Conservation (phyloP, 176 grass and related monocot genomes). For the Dendrocalamus sinicus region DNA sequence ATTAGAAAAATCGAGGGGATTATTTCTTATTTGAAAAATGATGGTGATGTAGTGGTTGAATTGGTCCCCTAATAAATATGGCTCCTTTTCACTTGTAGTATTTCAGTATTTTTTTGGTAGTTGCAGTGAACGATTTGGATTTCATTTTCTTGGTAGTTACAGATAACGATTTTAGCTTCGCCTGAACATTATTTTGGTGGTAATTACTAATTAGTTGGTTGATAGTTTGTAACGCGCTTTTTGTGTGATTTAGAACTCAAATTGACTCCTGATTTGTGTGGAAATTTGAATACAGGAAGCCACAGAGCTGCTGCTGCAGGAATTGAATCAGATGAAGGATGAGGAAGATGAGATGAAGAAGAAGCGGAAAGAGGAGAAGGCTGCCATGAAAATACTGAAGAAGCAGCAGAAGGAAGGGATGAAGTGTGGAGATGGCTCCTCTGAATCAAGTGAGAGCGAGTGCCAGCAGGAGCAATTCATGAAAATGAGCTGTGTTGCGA, state of each 20-base stretch:
- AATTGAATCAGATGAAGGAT: constrained; percentile 62
- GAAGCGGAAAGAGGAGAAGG: constrained; percentile 50
- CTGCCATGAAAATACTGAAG: constrained; percentile 48
- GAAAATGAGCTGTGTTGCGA: constrained; percentile 14
- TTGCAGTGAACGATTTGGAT: background rate
- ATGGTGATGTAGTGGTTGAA: background rate
- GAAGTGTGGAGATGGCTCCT: constrained; percentile 42
- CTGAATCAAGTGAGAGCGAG: constrained; percentile 60
- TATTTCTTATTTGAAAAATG: background rate
- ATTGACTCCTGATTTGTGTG: background rate
- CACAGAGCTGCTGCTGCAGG: constrained; percentile 59
- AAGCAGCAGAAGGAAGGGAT: constrained; percentile 39
- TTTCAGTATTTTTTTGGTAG: background rate
- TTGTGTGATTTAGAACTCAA: background rate
- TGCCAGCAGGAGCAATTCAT: constrained; percentile 29
- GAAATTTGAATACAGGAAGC: constrained; percentile 49
- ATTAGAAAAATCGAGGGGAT: background rate
- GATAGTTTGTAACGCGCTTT: background rate
- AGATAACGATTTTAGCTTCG: background rate
- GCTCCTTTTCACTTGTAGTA: background rate
- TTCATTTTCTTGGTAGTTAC: background rate
- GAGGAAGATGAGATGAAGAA: constrained; percentile 53
- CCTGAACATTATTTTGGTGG: background rate
- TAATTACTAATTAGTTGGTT: background rate
- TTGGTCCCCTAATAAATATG: background rate